phyloP scores from a whole-genome alignment of 164 flowering plant species.

The Chimonanthus praecox region DNA sequence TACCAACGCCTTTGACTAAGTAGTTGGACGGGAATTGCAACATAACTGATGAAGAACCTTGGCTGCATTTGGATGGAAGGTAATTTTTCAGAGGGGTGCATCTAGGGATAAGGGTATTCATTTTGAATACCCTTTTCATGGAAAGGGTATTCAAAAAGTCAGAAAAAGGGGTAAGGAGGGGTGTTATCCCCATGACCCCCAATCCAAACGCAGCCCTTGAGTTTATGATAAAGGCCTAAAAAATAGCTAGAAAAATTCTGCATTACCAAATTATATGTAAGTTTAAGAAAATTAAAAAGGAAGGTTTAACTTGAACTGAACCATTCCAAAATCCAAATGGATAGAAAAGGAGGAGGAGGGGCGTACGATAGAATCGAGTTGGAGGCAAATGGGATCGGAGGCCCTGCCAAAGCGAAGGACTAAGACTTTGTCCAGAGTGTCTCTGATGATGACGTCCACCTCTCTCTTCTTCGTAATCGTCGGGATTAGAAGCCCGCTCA shows the following conservation, averaged over 20 bases:
- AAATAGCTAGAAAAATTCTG: too few relatives aligned
- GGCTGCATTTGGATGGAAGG: too few relatives aligned
- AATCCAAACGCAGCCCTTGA: not conserved
- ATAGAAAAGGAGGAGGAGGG: not conserved
- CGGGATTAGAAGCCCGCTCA: constrained; percentile 44
- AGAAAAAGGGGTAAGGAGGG: not conserved
- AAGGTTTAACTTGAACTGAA: not conserved
- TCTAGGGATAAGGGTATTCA: too few relatives aligned
- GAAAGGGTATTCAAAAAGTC: too few relatives aligned
- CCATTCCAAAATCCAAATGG: not conserved
- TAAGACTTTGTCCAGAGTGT: constrained; percentile 88
- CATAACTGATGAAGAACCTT: too few relatives aligned
- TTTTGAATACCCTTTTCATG: too few relatives aligned
- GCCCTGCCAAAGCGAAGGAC: constrained; percentile 90
- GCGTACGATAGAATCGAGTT: constrained; percentile 75
- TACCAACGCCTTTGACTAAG: too few relatives aligned
- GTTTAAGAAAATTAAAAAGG: not conserved
- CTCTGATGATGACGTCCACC: constrained; percentile 71
- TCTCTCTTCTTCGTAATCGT: constrained; percentile 69
- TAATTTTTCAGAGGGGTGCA: too few relatives aligned
- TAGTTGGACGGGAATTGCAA: too few relatives aligned
- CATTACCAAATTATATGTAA: too few relatives aligned
- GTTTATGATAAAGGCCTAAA: not conserved
- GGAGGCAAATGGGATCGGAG: constrained; percentile 73
- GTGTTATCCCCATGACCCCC: too few relatives aligned